Conservation (phyloP, 2,329 filamentous ascomycete species). For the Stromatinia cepivora region DNA sequence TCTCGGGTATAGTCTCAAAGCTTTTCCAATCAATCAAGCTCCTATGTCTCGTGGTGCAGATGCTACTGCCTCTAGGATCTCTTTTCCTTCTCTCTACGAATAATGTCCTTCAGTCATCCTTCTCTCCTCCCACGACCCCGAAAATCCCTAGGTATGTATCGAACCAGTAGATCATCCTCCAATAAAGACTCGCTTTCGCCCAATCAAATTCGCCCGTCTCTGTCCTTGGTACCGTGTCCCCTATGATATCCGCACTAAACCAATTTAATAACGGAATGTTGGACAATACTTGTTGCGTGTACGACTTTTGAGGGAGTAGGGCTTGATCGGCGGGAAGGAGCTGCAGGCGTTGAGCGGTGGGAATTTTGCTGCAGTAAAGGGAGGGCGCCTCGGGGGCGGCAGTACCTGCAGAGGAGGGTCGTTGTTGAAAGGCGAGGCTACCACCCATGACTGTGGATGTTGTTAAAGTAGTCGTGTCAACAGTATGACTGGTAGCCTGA, state of each 20-base stretch:
- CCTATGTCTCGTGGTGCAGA: background rate
- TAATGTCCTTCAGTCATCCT: conserved; percentile 31
- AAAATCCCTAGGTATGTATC: conserved; percentile 60
- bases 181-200: conserved; percentile 64
- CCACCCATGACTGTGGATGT: conserved; percentile 36
- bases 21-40: background rate
- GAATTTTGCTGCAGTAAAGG: conserved; percentile 62
- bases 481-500: conserved; percentile 51
- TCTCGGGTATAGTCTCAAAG: conserved; percentile 25
- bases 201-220: conserved; percentile 79
- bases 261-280: conserved; percentile 70
- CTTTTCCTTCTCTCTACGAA: too few relatives aligned
- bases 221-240: conserved; percentile 70
- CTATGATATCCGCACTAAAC: conserved; percentile 72
- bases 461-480: conserved; percentile 56
- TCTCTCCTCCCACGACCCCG: conserved; percentile 50
- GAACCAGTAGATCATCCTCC: conserved; percentile 65
- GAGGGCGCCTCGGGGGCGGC: conserved; percentile 33
- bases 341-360: conserved; percentile 62
- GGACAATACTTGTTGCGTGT: conserved; percentile 62
- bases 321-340: conserved; percentile 70
- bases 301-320: conserved; percentile 66
- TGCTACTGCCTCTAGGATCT: background rate
- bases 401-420: conserved; percentile 40
- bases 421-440: conserved; percentile 38